A percentile compares a stretch with the other conserved stretches of the same genome.
phyloP scores from a whole-genome alignment of 192 early-diverging fungal genomes.

The Podochytrium sp. region DNA sequence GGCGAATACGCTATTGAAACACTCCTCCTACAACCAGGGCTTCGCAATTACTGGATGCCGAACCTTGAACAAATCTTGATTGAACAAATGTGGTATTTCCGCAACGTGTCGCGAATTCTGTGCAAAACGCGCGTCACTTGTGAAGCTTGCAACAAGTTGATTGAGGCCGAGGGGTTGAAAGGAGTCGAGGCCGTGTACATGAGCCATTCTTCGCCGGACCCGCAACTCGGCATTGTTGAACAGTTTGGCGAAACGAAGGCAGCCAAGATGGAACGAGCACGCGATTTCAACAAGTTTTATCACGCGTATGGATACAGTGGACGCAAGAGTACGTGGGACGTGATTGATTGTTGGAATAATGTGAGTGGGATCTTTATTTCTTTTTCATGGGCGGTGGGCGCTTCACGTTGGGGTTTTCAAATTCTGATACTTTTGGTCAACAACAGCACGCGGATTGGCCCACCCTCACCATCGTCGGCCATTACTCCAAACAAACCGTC shows the following conservation, averaged over 20 bases:
- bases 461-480: conserved; percentile 10
- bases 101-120: background rate
- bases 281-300: background rate
- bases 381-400: background rate
- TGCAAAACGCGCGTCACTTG: conserved; percentile 12
- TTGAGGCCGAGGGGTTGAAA: background rate
- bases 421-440: too few relatives aligned
- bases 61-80: conserved; percentile 12
- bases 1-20: background rate
- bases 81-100: background rate
- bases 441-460: conserved; percentile 19
- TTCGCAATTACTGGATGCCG: conserved; percentile 21
- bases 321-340: background rate
- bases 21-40: background rate
- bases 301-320: conserved; percentile 6
- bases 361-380: background rate
- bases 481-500: background rate
- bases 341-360: conserved; percentile 1
- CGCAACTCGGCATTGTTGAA: background rate
- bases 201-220: conserved; percentile 24
- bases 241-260: background rate
- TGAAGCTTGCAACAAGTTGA: background rate
- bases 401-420: background rate
- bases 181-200: background rate
- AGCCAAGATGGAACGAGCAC: background rate